Evolutionary conservation across 495 filamentous ascomycete species (phyloP).

Genomic region (Geopyxis carbonaria): DNA sequence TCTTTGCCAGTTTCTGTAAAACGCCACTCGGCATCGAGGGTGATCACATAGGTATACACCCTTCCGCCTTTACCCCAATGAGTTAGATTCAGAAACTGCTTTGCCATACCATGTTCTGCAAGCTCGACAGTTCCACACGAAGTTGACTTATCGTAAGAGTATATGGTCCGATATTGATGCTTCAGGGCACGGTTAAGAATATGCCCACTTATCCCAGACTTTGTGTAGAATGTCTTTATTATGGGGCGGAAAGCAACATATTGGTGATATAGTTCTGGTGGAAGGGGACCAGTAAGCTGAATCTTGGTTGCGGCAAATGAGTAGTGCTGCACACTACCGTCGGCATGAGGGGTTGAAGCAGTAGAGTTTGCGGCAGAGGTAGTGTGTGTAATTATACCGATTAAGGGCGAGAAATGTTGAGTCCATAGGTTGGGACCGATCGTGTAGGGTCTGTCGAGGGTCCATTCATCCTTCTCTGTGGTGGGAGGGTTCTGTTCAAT

Average conservation of each 20-base stretch:
- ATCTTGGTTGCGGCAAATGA: conserved; percentile 83
- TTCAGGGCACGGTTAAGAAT: conserved; percentile 71
- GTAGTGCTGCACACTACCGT: conserved; percentile 6
- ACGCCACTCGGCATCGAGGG: conserved; percentile 64
- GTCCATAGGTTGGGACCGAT: conserved; percentile 59
- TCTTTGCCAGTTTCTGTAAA: conserved; percentile 93
- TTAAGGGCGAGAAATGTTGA: conserved; percentile 74
- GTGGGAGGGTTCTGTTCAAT: too few species aligned
- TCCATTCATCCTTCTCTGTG: too few species aligned
- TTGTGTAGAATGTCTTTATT: conserved; percentile 74
- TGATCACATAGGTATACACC: conserved; percentile 84
- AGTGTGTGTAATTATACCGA: conserved; percentile 62
- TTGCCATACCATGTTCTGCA: conserved; percentile 43
- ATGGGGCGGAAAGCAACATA: conserved; percentile 88
- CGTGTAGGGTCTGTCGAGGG: conserved; percentile 28
- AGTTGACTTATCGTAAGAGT: conserved; percentile 66
- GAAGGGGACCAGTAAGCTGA: conserved; percentile 70
- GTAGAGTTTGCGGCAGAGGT: conserved; percentile 20
- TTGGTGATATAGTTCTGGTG: conserved; percentile 61
- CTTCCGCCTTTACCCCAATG: conserved; percentile 71
- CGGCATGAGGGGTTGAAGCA: not conserved
- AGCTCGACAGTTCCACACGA: conserved; percentile 41
- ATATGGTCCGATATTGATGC: conserved; percentile 73
- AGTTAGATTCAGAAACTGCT: conserved; percentile 68
- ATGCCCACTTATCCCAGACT: conserved; percentile 53